These are phyloP conservation scores for Penicillium mononematosum DNA, from an alignment of 495 filamentous ascomycete species.

Conservation along the genomic window DNA sequence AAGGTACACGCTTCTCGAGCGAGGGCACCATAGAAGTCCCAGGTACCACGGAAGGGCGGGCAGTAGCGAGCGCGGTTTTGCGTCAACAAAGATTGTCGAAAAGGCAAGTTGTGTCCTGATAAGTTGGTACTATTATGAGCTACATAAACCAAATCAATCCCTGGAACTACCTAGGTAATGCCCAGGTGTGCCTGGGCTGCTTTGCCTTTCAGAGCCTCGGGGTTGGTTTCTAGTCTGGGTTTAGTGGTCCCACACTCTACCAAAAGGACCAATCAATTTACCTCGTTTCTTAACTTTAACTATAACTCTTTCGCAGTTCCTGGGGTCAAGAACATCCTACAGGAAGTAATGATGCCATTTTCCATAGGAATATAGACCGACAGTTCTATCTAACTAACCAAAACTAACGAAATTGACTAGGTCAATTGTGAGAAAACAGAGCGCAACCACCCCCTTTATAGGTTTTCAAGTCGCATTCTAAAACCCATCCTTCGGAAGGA, in stretches of 20 bases:
- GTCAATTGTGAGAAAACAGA: not conserved
- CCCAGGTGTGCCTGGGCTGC: not conserved
- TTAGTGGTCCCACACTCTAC: not conserved
- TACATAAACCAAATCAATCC: not conserved
- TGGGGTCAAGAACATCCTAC: too few species aligned
- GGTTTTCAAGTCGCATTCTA: not conserved
- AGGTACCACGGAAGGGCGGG: not conserved
- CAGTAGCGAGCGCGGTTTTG: not conserved
- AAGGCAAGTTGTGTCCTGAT: not conserved
- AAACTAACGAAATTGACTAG: not conserved
- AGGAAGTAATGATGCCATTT: not conserved
- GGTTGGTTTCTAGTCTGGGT: not conserved
- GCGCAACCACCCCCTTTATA: not conserved
- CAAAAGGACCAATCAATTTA: not conserved
- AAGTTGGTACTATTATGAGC: not conserved
- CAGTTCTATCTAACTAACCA: not conserved
- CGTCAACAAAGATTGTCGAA: not conserved
- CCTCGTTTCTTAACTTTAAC: not conserved
- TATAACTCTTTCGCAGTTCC: not conserved
- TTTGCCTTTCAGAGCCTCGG: not conserved
- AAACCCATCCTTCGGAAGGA: conserved; percentile 19
- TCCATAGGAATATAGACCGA: not conserved
- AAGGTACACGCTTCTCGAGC: not conserved
- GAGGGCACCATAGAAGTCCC: not conserved
- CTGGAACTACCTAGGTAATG: not conserved